Percentiles rank a stretch among this genome's conserved stretches.
phyloP scores from a whole-genome alignment of 768 basidiomycete species.

The Lactarius tabidus region DNA sequence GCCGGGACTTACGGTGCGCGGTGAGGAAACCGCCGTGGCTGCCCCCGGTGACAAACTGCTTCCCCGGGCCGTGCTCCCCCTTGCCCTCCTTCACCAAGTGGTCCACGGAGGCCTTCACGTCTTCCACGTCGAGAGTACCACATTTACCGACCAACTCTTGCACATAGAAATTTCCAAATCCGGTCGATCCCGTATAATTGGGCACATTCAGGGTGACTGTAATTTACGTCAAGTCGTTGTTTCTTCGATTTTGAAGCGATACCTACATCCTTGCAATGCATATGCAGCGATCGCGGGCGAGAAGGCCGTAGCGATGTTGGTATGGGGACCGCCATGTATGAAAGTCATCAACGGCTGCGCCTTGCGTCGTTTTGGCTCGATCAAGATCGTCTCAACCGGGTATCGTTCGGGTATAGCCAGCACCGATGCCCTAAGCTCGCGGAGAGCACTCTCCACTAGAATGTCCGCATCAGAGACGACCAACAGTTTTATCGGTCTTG shows the following conservation, averaged over 20 bases:
- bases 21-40: conserved; percentile 34
- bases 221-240: background rate
- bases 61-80: conserved; percentile 26
- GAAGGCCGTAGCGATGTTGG: conserved; percentile 26
- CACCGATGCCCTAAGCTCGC: conserved; percentile 13
- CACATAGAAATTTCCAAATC: conserved; percentile 33
- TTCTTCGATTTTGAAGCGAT: background rate
- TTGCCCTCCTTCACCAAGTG: conserved; percentile 29
- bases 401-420: conserved; percentile 20
- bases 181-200: conserved; percentile 36
- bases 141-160: conserved; percentile 31
- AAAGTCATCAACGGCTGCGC: conserved; percentile 23
- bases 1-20: conserved; percentile 26
- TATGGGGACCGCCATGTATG: conserved; percentile 36
- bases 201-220: conserved; percentile 30
- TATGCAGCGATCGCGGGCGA: conserved; percentile 21
- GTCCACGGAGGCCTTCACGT: conserved; percentile 29
- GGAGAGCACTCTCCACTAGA: conserved; percentile 18
- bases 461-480: background rate
- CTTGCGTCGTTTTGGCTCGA: conserved; percentile 16
- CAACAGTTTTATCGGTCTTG: background rate
- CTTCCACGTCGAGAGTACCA: conserved; percentile 35
- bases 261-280: conserved; percentile 29
- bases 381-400: conserved; percentile 24
- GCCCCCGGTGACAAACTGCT: conserved; percentile 32